Base-by-base conservation (phyloP, 2,329 filamentous ascomycete species). In the Neobulgaria alba region DNA sequence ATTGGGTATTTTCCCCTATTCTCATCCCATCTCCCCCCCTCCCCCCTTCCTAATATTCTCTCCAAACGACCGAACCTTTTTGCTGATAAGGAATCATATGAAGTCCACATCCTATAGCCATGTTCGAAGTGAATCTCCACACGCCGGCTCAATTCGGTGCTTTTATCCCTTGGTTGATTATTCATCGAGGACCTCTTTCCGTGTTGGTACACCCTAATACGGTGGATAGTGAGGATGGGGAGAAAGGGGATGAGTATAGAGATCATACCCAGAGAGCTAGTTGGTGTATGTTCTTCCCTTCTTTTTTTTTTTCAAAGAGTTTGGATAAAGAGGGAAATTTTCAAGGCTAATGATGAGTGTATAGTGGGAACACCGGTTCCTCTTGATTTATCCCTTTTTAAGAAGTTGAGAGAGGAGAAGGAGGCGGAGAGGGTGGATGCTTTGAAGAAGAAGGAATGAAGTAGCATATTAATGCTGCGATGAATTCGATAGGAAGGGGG, bases 51-150 rank as follows among this genome's bases (percentile, higher is more conserved):
- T n/a, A n/a, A n/a, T n/a, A n/a, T n/a, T n/a, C n/a, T n/a, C n/a
- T n/a, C n/a, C n/a, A n/a, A n/a, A n/a, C n/a, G n/a, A n/a, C n/a
- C n/a, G n/a, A n/a, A n/a, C n/a, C n/a, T n/a, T n/a, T n/a, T n/a
- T n/a, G n/a, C n/a, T n/a, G n/a, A n/a, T n/a, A n/a, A n/a, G n/a
- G n/a, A n/a, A n/a, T n/a, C n/a, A n/a, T n/a, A n/a, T n/a, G n/a
- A n/a, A n/a, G n/a, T 0, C 88, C 88, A 0, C 88, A 95, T 60
- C 80, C 83, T 0, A 62, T 87, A 1, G 83, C 79, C 38, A 95
- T 94, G 87, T 95, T 95, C 55, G 89, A 95, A 63, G 86, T 95
- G 33, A 93, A 93, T 52, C 33, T 95, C 15, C 86, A 90, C 60
- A 87, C 81, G 0, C 89, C 88, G 0, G 79, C 77, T 3, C 85